Conservation (phyloP, 495 filamentous ascomycete species). For the Penicillium salamii region DNA sequence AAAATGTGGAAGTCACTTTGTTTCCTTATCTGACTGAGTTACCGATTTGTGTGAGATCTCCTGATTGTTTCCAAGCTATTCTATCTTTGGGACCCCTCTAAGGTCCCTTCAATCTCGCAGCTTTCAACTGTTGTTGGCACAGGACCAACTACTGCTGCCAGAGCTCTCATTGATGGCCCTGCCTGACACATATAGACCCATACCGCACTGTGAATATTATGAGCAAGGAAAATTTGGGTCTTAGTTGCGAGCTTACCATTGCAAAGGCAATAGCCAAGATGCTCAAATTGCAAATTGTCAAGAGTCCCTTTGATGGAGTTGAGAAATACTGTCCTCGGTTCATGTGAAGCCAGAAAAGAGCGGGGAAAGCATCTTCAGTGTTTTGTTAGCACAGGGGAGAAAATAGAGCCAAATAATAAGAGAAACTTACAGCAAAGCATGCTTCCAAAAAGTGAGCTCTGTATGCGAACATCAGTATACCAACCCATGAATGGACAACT, state of each 20-base stretch:
- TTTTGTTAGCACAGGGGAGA: constrained; percentile 6
- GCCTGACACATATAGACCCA: constrained; percentile 40
- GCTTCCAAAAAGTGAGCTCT: background rate
- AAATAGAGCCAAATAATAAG: background rate
- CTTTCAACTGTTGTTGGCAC: constrained; percentile 25
- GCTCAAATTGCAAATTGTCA: constrained; percentile 12
- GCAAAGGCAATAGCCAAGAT: background rate
- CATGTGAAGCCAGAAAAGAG: constrained; percentile 36
- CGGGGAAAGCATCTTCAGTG: background rate
- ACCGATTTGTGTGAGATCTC: too few species aligned
- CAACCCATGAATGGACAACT: background rate
- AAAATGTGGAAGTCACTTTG: too few species aligned
- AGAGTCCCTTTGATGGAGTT: constrained; percentile 18
- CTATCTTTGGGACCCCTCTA: too few species aligned
- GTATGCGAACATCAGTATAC: background rate
- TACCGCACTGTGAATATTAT: constrained; percentile 24
- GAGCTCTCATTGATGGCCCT: constrained; percentile 39
- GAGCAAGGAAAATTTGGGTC: background rate
- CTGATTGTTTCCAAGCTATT: too few species aligned
- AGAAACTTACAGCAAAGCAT: background rate
- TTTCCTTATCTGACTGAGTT: too few species aligned
- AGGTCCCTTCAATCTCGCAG: too few species aligned
- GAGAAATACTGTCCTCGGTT: constrained; percentile 23
- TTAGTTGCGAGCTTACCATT: background rate
- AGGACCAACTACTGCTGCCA: constrained; percentile 30